A percentile compares a stretch with the other conserved stretches of the same genome.
Conservation (phyloP, 768 basidiomycete genomes). For the Exidia glandulosa region DNA sequence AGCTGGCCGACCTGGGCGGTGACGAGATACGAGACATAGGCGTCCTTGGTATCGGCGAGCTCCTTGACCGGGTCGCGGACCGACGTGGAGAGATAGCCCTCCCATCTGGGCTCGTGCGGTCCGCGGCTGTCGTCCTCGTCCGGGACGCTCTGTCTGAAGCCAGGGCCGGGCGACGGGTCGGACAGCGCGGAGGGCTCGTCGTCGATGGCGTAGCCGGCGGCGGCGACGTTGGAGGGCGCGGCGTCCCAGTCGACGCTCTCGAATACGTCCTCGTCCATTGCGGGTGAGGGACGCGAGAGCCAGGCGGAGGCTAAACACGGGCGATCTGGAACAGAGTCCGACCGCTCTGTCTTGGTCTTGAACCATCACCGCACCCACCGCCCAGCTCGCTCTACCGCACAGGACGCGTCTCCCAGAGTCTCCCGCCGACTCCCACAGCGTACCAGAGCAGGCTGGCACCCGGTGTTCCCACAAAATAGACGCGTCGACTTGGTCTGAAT, state of each 20-base stretch:
- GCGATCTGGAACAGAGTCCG: not conserved
- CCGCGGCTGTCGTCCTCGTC: slow-evolving; percentile 43
- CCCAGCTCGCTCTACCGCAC: too few relatives aligned
- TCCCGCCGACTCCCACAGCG: too few relatives aligned
- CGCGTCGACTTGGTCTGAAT: too few relatives aligned
- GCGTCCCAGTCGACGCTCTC: slow-evolving; percentile 87
- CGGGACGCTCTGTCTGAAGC: slow-evolving; percentile 72
- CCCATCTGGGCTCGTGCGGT: slow-evolving; percentile 83
- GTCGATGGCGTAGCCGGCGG: slow-evolving; percentile 23
- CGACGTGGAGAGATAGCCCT: slow-evolving; percentile 68
- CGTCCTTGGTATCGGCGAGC: slow-evolving; percentile 92
- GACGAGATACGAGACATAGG: slow-evolving; percentile 91
- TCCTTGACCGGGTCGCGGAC: slow-evolving; percentile 94
- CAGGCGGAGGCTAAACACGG: not conserved
- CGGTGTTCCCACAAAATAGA: too few relatives aligned
- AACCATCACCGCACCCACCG: too few relatives aligned
- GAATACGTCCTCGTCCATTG: slow-evolving; percentile 70
- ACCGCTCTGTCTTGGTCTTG: not conserved
- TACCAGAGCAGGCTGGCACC: too few relatives aligned
- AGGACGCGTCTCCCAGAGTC: too few relatives aligned
- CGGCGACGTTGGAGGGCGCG: slow-evolving; percentile 38
- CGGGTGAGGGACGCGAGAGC: not conserved
- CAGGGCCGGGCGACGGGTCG: slow-evolving; percentile 32
- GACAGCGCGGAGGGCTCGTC: not conserved
- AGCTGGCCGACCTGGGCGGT: slow-evolving; percentile 58